Percentiles rank a stretch among this genome's conserved stretches.
Evolutionary conservation across 306 rosid genomes (phyloP).

Genomic region (Vicia sativa): DNA sequence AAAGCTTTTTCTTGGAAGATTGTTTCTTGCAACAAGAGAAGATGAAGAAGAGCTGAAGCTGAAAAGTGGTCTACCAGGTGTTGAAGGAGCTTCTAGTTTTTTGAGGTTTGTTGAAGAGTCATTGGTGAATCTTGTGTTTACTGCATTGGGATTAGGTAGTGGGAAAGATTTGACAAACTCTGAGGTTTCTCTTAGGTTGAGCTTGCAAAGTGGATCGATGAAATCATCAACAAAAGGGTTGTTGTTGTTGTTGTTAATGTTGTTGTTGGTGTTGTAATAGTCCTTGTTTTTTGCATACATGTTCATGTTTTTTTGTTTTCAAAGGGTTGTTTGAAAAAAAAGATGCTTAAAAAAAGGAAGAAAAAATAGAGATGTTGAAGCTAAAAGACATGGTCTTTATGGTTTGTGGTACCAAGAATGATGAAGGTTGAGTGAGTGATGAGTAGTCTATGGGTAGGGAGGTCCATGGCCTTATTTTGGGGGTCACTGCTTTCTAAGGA

Average conservation of each 20-base stretch:
- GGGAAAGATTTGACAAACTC: conserved; percentile 96
- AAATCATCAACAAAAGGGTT: conserved; percentile 76
- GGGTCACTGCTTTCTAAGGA: not conserved
- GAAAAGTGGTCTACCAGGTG: conserved; percentile 94
- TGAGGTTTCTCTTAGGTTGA: conserved; percentile 85
- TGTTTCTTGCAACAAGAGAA: conserved; percentile 35
- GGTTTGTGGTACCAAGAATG: conserved; percentile 42
- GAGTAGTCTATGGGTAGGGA: conserved; percentile 57
- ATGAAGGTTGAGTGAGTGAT: conserved; percentile 50
- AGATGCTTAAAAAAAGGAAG: not conserved
- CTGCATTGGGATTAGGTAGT: conserved; percentile 44
- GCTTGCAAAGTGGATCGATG: conserved; percentile 90
- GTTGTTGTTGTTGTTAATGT: too few relatives aligned
- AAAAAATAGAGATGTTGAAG: conserved; percentile 1
- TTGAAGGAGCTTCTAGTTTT: conserved; percentile 72
- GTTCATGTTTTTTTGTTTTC: conserved; percentile 37
- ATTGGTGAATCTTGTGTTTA: conserved; percentile 44
- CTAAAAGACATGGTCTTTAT: not conserved
- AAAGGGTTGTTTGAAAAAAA: conserved; percentile 53
- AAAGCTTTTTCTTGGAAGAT: conserved; percentile 67
- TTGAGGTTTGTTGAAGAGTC: conserved; percentile 59
- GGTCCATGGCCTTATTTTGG: conserved; percentile 53
- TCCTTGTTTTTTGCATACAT: conserved; percentile 53
- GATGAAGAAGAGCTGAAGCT: conserved; percentile 52
- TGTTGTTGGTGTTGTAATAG: conserved; percentile 31